These are phyloP conservation scores for Stentor roeselii DNA, from an alignment of 73 alveolate genomes.

Conservation along the genomic window DNA sequence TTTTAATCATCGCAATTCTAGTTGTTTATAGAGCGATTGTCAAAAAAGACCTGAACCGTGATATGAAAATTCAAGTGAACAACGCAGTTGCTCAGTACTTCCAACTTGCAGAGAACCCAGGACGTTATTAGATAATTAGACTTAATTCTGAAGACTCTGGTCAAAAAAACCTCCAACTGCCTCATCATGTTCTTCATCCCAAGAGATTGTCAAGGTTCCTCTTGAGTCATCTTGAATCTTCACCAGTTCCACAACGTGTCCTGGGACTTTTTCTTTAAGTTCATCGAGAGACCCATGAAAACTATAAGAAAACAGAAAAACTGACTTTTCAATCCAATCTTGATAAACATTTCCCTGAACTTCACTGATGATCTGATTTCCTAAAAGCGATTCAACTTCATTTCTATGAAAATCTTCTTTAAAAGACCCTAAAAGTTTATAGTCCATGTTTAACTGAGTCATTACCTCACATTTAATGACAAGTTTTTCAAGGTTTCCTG, in stretches of 20 bases:
- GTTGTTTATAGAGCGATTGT: neutral
- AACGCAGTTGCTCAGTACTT: conserved; percentile 19
- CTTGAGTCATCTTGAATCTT: neutral
- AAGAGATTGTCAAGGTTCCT: neutral
- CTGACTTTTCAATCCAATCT: neutral
- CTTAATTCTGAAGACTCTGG: too few relatives aligned
- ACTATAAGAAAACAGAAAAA: neutral
- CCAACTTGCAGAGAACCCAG: neutral
- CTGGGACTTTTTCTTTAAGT: neutral
- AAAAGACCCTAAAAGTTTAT: neutral
- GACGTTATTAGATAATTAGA: neutral
- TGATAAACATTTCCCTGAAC: neutral
- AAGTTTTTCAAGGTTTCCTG: conserved; percentile 45
- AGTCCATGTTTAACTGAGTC: neutral
- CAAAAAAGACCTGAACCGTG: neutral
- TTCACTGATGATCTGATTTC: neutral
- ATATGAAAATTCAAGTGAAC: conserved; percentile 1
- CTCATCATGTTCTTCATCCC: neutral
- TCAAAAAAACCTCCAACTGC: neutral
- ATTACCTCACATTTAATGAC: neutral
- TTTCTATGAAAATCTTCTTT: neutral
- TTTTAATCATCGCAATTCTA: neutral
- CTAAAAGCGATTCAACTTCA: neutral
- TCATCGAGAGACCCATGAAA: neutral
- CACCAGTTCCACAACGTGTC: conserved; percentile 24